Percentiles rank a stretch among this genome's conserved stretches.
Evolutionary conservation across 768 basidiomycete species (phyloP).

Genomic region (Chalciporus piperatus): DNA sequence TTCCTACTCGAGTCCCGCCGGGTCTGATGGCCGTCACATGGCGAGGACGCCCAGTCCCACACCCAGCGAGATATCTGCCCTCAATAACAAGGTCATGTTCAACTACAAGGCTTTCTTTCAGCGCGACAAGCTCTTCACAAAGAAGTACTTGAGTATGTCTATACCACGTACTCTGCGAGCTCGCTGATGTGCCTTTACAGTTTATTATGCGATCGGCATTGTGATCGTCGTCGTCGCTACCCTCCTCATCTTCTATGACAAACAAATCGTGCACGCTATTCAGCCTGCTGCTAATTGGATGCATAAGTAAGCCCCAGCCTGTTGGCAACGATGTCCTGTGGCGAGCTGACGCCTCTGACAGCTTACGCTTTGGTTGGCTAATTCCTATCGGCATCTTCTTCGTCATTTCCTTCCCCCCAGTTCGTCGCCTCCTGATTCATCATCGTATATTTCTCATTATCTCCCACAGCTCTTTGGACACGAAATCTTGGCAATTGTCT

Average conservation of each 20-base stretch:
- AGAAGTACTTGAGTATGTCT: constrained; percentile 54
- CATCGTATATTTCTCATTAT: constrained; percentile 2
- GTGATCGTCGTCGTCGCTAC: constrained; percentile 47
- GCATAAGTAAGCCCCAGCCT: constrained; percentile 30
- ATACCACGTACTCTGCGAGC: not conserved
- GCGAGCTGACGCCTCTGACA: constrained; percentile 22
- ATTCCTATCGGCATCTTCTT: constrained; percentile 82
- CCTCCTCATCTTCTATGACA: constrained; percentile 62
- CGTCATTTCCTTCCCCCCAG: constrained; percentile 84
- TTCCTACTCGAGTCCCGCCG: constrained; percentile 8
- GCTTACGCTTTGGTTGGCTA: constrained; percentile 60
- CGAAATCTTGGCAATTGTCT: constrained; percentile 85
- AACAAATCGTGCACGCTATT: constrained; percentile 50
- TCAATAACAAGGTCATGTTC: constrained; percentile 40
- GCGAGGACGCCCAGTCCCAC: constrained; percentile 61
- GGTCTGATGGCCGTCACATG: constrained; percentile 13
- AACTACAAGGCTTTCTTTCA: constrained; percentile 43
- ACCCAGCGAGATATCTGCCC: constrained; percentile 52
- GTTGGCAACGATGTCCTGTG: not conserved
- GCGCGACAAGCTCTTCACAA: constrained; percentile 53
- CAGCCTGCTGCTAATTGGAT: constrained; percentile 47
- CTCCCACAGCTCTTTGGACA: constrained; percentile 75
- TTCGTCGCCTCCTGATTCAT: constrained; percentile 28
- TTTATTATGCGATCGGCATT: constrained; percentile 50
- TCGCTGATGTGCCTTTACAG: constrained; percentile 11